phyloP scores from a whole-genome alignment of 2,329 filamentous ascomycete genomes.

The Huntiella omanensis region DNA sequence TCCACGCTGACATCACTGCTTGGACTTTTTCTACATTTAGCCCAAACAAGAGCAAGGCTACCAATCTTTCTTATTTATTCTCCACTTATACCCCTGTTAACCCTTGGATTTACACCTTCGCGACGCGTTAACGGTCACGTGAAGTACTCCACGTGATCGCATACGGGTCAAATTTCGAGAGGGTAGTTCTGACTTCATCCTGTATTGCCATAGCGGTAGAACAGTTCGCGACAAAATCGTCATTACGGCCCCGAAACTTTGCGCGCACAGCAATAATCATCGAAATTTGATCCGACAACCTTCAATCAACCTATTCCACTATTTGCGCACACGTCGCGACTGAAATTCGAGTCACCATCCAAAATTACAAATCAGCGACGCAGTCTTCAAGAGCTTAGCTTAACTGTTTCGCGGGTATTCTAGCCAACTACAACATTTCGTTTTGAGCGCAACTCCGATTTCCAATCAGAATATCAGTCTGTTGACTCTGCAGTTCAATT shows the following conservation, averaged over 20 bases:
- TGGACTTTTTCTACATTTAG: background rate
- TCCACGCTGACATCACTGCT: too few species aligned
- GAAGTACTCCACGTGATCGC: slow-evolving; percentile 6
- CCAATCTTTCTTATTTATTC: background rate
- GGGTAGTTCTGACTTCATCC: slow-evolving; percentile 6
- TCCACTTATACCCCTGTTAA: slow-evolving; percentile 1
- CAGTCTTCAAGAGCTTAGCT: too few species aligned
- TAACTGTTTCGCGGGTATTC: too few species aligned
- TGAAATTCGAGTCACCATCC: too few species aligned
- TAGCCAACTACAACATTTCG: too few species aligned
- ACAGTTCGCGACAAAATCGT: slow-evolving; percentile 4
- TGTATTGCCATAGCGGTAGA: slow-evolving; percentile 1
- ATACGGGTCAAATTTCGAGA: slow-evolving; percentile 9
- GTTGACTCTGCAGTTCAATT: too few species aligned
- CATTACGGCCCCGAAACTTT: background rate
- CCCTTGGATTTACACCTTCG: background rate
- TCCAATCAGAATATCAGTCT: too few species aligned
- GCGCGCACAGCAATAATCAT: background rate
- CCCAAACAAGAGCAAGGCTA: slow-evolving; percentile 3
- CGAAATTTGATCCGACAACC: background rate
- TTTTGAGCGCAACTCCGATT: too few species aligned
- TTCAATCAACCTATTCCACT: background rate
- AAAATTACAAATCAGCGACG: too few species aligned
- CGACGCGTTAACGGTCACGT: slow-evolving; percentile 4
- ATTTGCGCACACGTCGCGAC: background rate